Conservation (phyloP, 2,329 filamentous ascomycete genomes). For the Penicillium brevicompactum region DNA sequence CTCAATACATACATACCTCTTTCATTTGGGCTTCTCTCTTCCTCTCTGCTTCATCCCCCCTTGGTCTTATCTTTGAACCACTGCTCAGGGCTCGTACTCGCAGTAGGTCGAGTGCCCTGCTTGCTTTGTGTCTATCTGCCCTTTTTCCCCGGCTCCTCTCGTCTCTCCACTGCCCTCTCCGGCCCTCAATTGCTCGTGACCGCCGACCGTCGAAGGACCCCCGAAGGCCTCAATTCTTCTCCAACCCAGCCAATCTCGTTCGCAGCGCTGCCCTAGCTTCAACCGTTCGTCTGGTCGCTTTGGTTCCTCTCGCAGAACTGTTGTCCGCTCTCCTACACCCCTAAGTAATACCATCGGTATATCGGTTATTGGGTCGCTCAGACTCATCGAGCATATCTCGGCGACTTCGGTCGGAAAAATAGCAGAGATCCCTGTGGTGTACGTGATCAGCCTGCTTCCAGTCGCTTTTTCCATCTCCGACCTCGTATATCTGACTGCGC, state of each 20-base stretch:
- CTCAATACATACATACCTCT: constrained; percentile 25
- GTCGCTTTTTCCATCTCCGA: background rate
- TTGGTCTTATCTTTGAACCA: constrained; percentile 25
- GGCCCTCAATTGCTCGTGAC: constrained; percentile 1
- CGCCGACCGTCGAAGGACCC: constrained; percentile 12
- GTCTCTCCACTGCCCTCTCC: constrained; percentile 7
- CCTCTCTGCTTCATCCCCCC: constrained; percentile 20
- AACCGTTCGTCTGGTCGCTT: background rate
- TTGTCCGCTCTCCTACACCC: background rate
- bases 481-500: constrained; percentile 20
- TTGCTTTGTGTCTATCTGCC: constrained; percentile 16
- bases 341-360: constrained; percentile 7
- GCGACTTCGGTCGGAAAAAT: constrained; percentile 2
- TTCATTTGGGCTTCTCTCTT: constrained; percentile 22
- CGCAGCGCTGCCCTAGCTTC: background rate
- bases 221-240: constrained; percentile 12
- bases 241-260: constrained; percentile 13
- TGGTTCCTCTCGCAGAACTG: background rate
- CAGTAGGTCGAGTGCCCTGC: constrained; percentile 29
- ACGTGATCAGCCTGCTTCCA: constrained; percentile 3
- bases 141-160: constrained; percentile 7
- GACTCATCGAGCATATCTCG: background rate
- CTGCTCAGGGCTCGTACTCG: constrained; percentile 37
- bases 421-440: constrained; percentile 10
- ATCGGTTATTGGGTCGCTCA: constrained; percentile 1